These are phyloP conservation scores for Plasmodium vivax DNA, from an alignment of 169 alveolate genomes.

Conservation along the genomic window DNA sequence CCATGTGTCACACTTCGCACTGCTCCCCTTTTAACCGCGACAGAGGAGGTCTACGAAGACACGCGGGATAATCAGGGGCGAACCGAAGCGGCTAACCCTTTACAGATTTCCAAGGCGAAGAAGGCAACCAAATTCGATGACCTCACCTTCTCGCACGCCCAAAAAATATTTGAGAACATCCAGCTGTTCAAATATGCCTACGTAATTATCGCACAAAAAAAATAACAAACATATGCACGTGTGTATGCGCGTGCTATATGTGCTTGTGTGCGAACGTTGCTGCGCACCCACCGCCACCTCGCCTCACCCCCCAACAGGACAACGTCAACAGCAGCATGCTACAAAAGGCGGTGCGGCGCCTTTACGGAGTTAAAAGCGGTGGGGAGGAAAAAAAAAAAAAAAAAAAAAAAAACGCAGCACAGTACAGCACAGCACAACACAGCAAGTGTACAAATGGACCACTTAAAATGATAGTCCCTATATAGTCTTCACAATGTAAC, in stretches of 20 bases:
- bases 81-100: neutral
- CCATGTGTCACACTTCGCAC: neutral
- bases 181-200: conserved; percentile 49
- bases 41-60: conserved; percentile 75
- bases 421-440: neutral
- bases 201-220: conserved; percentile 21
- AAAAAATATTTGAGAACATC: conserved; percentile 74
- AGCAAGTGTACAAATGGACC: neutral
- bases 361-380: conserved; percentile 62
- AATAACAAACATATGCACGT: neutral
- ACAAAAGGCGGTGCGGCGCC: conserved; percentile 64
- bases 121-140: conserved; percentile 50
- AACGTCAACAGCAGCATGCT: conserved; percentile 53
- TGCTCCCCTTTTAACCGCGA: neutral
- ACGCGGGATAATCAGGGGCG: conserved; percentile 18
- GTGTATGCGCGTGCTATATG: neutral
- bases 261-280: neutral
- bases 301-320: conserved; percentile 23
- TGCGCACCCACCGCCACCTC: neutral
- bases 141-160: conserved; percentile 69
- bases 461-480: neutral
- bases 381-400: neutral
- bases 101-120: conserved; percentile 7
- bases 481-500: neutral
- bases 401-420: neutral